Evolutionary conservation across 352 stramenopile species (phyloP).

Genomic region (Pythium rhizo-oryzae): DNA sequence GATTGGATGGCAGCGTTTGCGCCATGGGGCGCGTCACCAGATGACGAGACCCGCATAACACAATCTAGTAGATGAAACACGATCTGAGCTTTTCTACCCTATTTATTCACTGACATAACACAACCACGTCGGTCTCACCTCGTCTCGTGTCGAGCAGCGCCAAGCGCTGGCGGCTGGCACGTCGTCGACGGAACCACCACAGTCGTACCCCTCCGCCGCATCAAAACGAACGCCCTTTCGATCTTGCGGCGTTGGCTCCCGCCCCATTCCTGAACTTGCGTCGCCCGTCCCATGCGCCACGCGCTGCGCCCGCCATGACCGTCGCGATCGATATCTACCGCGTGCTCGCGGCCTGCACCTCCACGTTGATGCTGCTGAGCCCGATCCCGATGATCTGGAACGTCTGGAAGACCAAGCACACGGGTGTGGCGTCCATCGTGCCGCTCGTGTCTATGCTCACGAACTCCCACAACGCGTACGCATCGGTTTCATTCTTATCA

Average conservation of each 20-base stretch:
- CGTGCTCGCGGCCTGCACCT: constrained; percentile 32
- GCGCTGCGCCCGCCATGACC: not conserved
- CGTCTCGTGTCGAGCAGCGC: too few species aligned
- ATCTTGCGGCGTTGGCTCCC: not conserved
- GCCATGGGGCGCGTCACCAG: not conserved
- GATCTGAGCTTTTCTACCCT: not conserved
- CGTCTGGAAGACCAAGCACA: constrained; percentile 39
- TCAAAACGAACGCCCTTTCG: not conserved
- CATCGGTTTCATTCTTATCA: too few species aligned
- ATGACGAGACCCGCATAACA: constrained; percentile 2
- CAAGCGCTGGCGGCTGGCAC: not conserved
- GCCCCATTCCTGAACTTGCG: constrained; percentile 6
- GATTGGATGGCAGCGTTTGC: constrained; percentile 16
- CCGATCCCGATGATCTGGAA: constrained; percentile 40
- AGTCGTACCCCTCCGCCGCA: not conserved
- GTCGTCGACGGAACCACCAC: too few species aligned
- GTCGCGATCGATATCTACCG: constrained; percentile 24
- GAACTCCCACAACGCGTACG: constrained; percentile 40
- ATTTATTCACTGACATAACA: not conserved
- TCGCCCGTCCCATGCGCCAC: not conserved
- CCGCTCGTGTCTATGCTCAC: constrained; percentile 32
- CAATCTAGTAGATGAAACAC: not conserved
- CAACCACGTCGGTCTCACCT: not conserved
- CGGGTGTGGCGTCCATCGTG: constrained; percentile 45
- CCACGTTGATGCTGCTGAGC: constrained; percentile 43